Evolutionary conservation across 345 rosid species (phyloP).

Genomic region (Ceriops tagal): DNA sequence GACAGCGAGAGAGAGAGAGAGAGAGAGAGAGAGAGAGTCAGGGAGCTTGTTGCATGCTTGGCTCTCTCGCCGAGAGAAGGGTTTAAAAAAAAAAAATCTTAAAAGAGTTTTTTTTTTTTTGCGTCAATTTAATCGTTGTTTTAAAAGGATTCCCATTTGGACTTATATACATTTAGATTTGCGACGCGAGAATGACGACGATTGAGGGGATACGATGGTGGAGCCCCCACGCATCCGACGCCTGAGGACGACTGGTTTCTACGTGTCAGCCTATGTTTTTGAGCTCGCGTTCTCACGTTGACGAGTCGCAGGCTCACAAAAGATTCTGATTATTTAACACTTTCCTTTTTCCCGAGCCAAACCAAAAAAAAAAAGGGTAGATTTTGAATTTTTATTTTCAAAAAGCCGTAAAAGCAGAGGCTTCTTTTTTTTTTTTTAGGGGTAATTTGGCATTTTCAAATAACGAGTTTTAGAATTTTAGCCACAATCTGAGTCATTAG

Average conservation of each 20-base stretch:
- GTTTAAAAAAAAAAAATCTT: too few relatives aligned
- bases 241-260: background rate
- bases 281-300: background rate
- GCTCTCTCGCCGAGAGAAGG: constrained; percentile 13
- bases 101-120: background rate
- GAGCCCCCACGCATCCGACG: background rate
- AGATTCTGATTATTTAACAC: too few relatives aligned
- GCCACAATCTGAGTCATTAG: too few relatives aligned
- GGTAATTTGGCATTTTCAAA: too few relatives aligned
- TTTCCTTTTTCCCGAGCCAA: too few relatives aligned
- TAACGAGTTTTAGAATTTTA: too few relatives aligned
- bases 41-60: constrained; percentile 39
- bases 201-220: background rate
- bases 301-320: background rate
- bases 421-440: too few relatives aligned
- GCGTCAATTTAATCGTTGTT: background rate
- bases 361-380: too few relatives aligned
- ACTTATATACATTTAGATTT: constrained; percentile 12
- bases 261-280: background rate
- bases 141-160: background rate
- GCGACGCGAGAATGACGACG: constrained; percentile 22
- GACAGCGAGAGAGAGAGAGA: background rate
- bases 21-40: constrained; percentile 1
- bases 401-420: too few relatives aligned
- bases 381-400: too few relatives aligned